A percentile compares a stretch with the other conserved stretches of the same genome.
Evolutionary conservation across 192 early-diverging fungal genomes (phyloP).

Genomic region (Chytriomyces hyalinus): DNA sequence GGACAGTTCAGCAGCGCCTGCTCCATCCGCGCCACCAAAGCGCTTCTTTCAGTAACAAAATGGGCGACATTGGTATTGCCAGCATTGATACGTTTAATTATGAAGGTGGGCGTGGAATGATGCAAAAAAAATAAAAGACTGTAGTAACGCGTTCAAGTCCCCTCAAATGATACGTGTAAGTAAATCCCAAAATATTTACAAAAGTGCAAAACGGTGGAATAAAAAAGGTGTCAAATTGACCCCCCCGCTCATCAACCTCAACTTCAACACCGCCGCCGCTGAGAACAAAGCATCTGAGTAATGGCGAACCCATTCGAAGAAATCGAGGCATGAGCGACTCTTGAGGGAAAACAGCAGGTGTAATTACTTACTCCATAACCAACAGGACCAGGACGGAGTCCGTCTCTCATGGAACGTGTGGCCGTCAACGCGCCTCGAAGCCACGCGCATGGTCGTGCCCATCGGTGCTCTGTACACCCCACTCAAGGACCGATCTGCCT

Average conservation of each 20-base stretch:
- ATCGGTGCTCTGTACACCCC: constrained; percentile 93
- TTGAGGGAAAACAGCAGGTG: neutral
- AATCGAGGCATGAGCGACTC: constrained; percentile 44
- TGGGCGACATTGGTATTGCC: neutral
- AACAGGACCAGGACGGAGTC: constrained; percentile 92
- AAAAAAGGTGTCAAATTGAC: no score
- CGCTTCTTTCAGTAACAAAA: constrained; percentile 30
- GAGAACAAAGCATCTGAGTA: neutral
- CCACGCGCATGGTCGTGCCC: constrained; percentile 93
- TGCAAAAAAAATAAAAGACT: no score
- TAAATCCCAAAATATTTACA: no score
- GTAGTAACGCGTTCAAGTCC: no score
- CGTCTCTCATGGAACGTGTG: constrained; percentile 98
- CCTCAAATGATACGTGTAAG: no score
- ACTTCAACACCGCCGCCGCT: no score
- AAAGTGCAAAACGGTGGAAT: no score
- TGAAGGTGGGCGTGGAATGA: neutral
- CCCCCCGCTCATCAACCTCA: no score
- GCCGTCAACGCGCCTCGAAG: constrained; percentile 90
- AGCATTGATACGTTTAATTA: neutral
- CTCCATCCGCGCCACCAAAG: neutral
- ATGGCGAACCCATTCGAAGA: constrained; percentile 55
- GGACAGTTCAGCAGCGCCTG: neutral
- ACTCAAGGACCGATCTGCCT: constrained; percentile 77
- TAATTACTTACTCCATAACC: neutral